These are phyloP conservation scores for Zelonia costaricensis DNA, from an alignment of 208 protist species.

Conservation along the genomic window DNA sequence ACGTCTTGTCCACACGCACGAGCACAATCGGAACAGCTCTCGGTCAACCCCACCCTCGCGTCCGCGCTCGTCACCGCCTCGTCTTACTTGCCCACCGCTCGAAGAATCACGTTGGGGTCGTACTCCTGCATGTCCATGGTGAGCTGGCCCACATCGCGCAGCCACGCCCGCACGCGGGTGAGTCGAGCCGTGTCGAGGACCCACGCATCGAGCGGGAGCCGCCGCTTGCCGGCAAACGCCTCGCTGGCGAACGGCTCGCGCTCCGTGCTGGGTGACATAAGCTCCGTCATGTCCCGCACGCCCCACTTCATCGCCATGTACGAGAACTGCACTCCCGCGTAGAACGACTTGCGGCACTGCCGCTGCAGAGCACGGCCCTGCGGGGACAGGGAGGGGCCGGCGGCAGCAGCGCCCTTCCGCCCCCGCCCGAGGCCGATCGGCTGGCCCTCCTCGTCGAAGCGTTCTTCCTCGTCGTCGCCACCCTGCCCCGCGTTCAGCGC, in stretches of 20 bases:
- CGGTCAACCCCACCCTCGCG: not conserved
- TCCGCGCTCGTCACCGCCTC: not conserved
- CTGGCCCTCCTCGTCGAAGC: no score
- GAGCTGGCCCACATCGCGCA: slow-evolving; percentile 15
- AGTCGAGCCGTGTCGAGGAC: slow-evolving; percentile 23
- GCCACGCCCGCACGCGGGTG: slow-evolving; percentile 3
- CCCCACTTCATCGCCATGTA: slow-evolving; percentile 32
- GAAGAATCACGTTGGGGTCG: slow-evolving; percentile 23
- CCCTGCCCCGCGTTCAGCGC: not conserved
- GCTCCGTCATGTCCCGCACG: slow-evolving; percentile 2
- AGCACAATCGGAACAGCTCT: not conserved
- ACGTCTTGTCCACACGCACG: no score
- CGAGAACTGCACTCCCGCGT: slow-evolving; percentile 9
- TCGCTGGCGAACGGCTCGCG: slow-evolving; percentile 13
- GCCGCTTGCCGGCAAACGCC: slow-evolving; percentile 12
- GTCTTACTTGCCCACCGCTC: not conserved
- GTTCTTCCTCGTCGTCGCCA: not conserved
- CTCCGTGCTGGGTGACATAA: not conserved
- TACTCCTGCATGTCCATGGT: slow-evolving; percentile 4
- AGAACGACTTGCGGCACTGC: slow-evolving; percentile 18
- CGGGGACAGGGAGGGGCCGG: slow-evolving; percentile 2
- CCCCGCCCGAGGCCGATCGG: no score
- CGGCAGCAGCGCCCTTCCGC: not conserved
- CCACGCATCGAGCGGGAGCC: slow-evolving; percentile 33
- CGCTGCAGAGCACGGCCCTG: slow-evolving; percentile 10